Percentiles rank a stretch among this genome's conserved stretches.
Conservation (phyloP, 2,329 filamentous ascomycete species). For the Botryosphaeria dothidea region DNA sequence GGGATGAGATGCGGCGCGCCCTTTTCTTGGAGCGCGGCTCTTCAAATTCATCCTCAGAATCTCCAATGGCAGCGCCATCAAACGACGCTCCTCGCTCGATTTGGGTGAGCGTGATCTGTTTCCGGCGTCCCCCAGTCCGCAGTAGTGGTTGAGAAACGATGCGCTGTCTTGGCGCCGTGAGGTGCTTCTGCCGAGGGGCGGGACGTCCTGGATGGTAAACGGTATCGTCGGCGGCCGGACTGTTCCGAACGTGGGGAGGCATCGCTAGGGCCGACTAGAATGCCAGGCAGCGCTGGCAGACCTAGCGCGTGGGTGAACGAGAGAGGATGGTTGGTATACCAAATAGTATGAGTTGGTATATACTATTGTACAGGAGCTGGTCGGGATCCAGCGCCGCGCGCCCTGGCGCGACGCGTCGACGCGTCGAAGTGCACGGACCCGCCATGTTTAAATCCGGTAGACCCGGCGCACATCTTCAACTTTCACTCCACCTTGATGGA, state of each 20-base stretch:
- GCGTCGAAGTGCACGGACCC: not conserved
- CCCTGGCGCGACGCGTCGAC: slow-evolving; percentile 4
- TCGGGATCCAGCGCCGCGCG: not conserved
- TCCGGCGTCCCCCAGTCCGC: not conserved
- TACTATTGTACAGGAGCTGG: not conserved
- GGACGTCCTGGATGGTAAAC: not conserved
- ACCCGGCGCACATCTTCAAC: not conserved
- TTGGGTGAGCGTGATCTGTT: slow-evolving; percentile 14
- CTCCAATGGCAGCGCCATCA: not conserved
- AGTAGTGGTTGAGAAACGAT: not conserved
- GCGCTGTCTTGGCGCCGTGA: not conserved
- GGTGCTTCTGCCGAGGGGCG: not conserved
- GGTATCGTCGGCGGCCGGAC: not conserved
- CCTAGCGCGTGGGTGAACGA: not conserved
- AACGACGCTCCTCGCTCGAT: not conserved
- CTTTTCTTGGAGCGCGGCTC: not conserved
- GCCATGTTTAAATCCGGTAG: not conserved
- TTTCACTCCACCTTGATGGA: too few species aligned
- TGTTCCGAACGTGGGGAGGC: not conserved
- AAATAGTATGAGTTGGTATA: not conserved
- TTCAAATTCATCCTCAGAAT: slow-evolving; percentile 1
- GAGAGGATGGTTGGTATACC: not conserved
- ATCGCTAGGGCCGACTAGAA: not conserved
- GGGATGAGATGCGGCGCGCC: not conserved
- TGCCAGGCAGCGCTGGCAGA: not conserved